Base-by-base conservation (phyloP, 768 basidiomycete genomes). In the Rubroboletus satanas region DNA sequence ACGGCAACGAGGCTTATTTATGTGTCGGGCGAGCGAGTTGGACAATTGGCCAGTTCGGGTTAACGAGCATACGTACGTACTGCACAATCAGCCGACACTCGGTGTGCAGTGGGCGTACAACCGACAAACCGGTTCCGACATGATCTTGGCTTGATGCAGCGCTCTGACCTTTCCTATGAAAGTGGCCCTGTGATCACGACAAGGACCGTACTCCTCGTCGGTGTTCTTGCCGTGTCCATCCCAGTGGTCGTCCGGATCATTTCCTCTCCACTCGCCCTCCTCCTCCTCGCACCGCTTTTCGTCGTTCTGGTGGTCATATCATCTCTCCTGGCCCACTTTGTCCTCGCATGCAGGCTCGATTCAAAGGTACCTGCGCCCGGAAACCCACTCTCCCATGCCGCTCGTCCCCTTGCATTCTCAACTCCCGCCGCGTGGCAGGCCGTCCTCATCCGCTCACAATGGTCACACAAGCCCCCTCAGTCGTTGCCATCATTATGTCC, bases 341-440 rank as follows among this genome's bases (percentile, higher is more conserved):
- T 81, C 56, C 60, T 88, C 35, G 85, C 77, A 31, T 77, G 83
- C 70, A 65, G 74, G 48, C 75, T 90, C 55, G 89, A 90, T 66
- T 66, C 75, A 8, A 77, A 66, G 32, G 60, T 66, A 26, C 64
- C 72, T 29, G 60, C 58, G 1, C 54, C 59, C 11, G 60, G 52
- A n/a, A 74, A 76, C 39, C 71, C 71, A 41, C 74, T 85, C n/a
- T 70, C 72, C 10, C 72, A 75, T 53, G 83, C 86, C 0, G 85
- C 90, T 17, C 81, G 83, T 35, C 90, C 90, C 0, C 78, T 94
- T 45, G 80, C 83, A 3, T 96, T 97, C 75, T 91, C 92, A 5
- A 93, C 93, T 3, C 91, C 93, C 26, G 92, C 94, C 53, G 94
- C 93, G 32, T 97, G 94, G 94, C 90, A 94, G 65, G 93, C 87